Conservation (phyloP, 305 asterid genomes). For the Rubia balearica region DNA sequence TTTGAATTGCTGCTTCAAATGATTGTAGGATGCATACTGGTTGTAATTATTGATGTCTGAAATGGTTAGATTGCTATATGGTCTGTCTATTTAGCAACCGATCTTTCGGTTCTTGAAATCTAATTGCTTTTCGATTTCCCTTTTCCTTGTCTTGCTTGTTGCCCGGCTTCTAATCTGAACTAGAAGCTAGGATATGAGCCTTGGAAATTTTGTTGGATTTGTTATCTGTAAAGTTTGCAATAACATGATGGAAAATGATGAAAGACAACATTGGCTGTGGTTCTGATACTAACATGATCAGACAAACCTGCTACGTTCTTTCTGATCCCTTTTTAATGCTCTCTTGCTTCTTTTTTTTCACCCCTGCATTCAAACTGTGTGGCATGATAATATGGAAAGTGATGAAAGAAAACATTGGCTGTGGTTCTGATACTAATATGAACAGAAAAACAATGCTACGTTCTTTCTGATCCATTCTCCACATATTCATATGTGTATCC, state of each 20-base stretch:
- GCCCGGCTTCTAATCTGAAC: too few relatives aligned
- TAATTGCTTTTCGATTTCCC: background rate
- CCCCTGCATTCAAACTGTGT: background rate
- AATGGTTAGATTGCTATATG: too few relatives aligned
- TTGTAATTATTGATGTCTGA: too few relatives aligned
- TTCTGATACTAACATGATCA: background rate
- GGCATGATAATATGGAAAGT: background rate
- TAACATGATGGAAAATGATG: background rate
- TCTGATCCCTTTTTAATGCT: background rate
- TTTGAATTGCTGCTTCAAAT: background rate
- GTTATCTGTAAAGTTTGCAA: background rate
- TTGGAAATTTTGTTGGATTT: background rate
- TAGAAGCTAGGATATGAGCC: too few relatives aligned
- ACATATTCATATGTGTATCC: too few relatives aligned
- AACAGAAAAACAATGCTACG: background rate
- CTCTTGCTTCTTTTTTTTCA: background rate
- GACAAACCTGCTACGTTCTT: constrained; percentile 2
- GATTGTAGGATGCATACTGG: too few relatives aligned
- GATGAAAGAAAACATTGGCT: constrained; percentile 1
- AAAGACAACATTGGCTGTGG: constrained; percentile 4
- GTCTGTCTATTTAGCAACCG: too few relatives aligned
- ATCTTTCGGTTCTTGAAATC: background rate
- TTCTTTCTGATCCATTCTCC: too few relatives aligned
- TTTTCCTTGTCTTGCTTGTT: background rate
- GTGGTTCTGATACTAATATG: constrained; percentile 1